Percentiles rank a stretch among this genome's conserved stretches.
phyloP scores from a whole-genome alignment of 2,329 filamentous ascomycete species.

The Biscogniauxia mediterranea region DNA sequence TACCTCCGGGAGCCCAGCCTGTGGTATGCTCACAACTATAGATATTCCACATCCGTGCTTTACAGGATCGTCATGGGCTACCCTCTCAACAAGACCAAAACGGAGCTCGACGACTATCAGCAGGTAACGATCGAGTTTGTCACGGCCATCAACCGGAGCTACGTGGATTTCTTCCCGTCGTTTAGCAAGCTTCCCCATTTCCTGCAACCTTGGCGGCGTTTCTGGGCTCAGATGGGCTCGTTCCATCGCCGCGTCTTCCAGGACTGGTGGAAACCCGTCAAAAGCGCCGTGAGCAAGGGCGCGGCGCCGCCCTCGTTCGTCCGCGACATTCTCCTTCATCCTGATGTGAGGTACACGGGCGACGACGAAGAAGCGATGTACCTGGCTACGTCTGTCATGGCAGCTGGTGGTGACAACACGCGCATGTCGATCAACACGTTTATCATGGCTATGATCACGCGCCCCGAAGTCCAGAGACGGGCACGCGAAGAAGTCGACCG shows the following conservation, averaged over 20 bases:
- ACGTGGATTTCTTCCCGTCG: slow-evolving; percentile 14
- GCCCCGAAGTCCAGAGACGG: slow-evolving; percentile 6
- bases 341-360: slow-evolving; percentile 25
- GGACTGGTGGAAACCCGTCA: slow-evolving; percentile 30
- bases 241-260: slow-evolving; percentile 27
- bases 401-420: slow-evolving; percentile 35
- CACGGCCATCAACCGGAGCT: slow-evolving; percentile 22
- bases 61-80: slow-evolving; percentile 34
- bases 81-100: slow-evolving; percentile 24
- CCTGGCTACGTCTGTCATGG: slow-evolving; percentile 34
- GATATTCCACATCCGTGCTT: slow-evolving; percentile 36
- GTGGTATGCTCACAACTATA: slow-evolving; percentile 35
- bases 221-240: slow-evolving; percentile 28
- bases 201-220: slow-evolving; percentile 27
- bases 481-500: slow-evolving; percentile 9
- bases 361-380: slow-evolving; percentile 37
- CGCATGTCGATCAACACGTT: slow-evolving; percentile 33
- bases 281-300: slow-evolving; percentile 20
- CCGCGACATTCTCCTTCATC: slow-evolving; percentile 25
- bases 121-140: slow-evolving; percentile 30
- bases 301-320: slow-evolving; percentile 30
- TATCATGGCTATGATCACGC: slow-evolving; percentile 29
- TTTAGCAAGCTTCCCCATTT: slow-evolving; percentile 21
- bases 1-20: slow-evolving; percentile 29
- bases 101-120: slow-evolving; percentile 32